Evolutionary conservation across 805 yeast species (phyloP), one percentile per base, ranked within the genome.

Genomic region (Metschnikowia sp.): DNA sequence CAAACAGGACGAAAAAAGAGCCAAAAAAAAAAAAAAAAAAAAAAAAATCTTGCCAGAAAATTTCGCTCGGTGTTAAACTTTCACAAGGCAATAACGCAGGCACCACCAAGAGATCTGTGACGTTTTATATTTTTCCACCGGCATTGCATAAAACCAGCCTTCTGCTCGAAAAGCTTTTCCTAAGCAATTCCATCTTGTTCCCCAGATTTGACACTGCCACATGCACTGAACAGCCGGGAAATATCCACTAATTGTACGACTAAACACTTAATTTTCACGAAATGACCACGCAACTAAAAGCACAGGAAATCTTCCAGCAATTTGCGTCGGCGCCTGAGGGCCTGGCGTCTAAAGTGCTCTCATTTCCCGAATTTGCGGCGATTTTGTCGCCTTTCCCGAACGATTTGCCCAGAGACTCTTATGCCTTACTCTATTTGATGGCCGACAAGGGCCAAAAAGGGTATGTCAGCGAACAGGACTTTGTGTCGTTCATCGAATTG

Each of bases 381-480:
- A 59, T 72, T 36, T 61, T 72, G 48, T 62, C 76, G 30, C 77
- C 77, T 10, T 72, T 69, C 50, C 66, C 68, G 34, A 57, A 67
- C 32, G 77, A 72, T 52, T 58, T 72, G 38, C 71, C 74, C 13
- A 65, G 58, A 42, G 64, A 63, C 38, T 55, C 74, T 6, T 71
- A 62, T 45, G 61, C 75, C 6, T 75, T 91, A 50, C 81, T 92
- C 41, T 92, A 86, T 62, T 73, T 86, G 47, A 82, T 89, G 28
- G 88, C 96, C 12, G 98, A 92, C 68, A 79, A 79, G 49, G 74
- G 76, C 35, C 72, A 76, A 47, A 79, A 81, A 54, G 97, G 97
- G 8, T 82, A 75, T 49, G 74, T 88, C 42, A 75, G 79, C 28
- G 71, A 82, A 42, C 64, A 72, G 26, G 97, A 92, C 62, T 92